These are phyloP conservation scores for Yarrowia bubula DNA, from an alignment of 805 yeast species.

Conservation along the genomic window DNA sequence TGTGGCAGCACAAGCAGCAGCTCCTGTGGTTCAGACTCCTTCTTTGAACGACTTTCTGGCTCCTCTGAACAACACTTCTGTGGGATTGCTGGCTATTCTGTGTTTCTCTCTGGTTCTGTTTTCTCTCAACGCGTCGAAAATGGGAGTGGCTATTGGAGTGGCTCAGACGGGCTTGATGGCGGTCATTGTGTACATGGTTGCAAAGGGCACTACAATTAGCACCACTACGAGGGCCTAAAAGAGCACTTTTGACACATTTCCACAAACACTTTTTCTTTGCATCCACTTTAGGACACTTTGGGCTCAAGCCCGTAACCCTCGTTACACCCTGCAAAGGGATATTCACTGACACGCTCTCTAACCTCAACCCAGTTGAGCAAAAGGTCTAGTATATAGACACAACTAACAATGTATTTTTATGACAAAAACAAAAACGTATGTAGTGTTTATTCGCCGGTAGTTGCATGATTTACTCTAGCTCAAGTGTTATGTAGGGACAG, in stretches of 20 bases:
- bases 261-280: too few species aligned
- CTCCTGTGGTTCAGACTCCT: background rate
- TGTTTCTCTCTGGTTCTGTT: background rate
- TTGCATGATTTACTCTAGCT: too few species aligned
- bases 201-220: background rate
- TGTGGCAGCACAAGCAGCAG: background rate
- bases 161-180: conserved; percentile 8
- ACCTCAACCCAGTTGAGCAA: background rate
- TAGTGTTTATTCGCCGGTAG: too few species aligned
- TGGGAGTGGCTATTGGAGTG: conserved; percentile 2
- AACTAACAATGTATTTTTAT: conserved; percentile 24
- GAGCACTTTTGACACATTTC: too few species aligned
- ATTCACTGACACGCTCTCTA: conserved; percentile 8
- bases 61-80: background rate
- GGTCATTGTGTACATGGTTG: conserved; percentile 1
- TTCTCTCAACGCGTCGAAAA: conserved; percentile 8
- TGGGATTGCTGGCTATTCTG: background rate
- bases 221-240: background rate
- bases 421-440: too few species aligned
- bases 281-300: too few species aligned
- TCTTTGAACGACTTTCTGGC: background rate
- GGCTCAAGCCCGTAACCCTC: too few species aligned
- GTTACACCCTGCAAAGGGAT: background rate
- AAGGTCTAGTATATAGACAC: background rate
- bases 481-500: too few species aligned